phyloP scores from a whole-genome alignment of 2,329 filamentous ascomycete species.

The Salinomyces thailandicus region DNA sequence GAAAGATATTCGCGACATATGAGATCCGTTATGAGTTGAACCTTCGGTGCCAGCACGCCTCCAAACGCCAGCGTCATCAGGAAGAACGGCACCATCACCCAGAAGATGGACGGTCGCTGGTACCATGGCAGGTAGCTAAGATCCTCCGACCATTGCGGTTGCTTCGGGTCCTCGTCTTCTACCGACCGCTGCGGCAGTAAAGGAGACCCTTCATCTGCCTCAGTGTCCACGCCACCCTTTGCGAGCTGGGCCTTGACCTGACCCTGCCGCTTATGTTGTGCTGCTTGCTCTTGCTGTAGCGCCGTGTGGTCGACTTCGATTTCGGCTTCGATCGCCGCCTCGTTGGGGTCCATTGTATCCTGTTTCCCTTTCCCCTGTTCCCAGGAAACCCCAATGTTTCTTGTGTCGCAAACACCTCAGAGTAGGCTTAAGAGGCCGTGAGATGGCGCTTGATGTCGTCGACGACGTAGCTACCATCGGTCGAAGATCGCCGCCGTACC shows the following conservation, averaged over 20 bases:
- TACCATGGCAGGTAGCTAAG: slow-evolving; percentile 54
- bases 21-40: slow-evolving; percentile 75
- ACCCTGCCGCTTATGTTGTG: slow-evolving; percentile 3
- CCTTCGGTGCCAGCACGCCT: slow-evolving; percentile 71
- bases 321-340: slow-evolving; percentile 25
- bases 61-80: slow-evolving; percentile 80
- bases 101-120: slow-evolving; percentile 59
- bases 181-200: slow-evolving; percentile 12
- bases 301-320: slow-evolving; percentile 21
- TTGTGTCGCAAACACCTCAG: neutral
- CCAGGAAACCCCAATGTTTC: neutral
- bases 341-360: slow-evolving; percentile 21
- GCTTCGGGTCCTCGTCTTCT: slow-evolving; percentile 8
- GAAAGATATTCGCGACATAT: slow-evolving; percentile 76
- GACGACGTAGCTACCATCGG: neutral
- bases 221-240: slow-evolving; percentile 15
- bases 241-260: slow-evolving; percentile 14
- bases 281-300: slow-evolving; percentile 9
- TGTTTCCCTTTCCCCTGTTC: neutral
- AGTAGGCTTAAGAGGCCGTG: neutral
- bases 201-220: slow-evolving; percentile 16
- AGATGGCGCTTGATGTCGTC: neutral
- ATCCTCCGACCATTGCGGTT: slow-evolving; percentile 32
- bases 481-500: neutral
- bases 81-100: slow-evolving; percentile 71